Evolutionary conservation across 306 rosid species (phyloP), one percentile per base, ranked within the genome.

Genomic region (Comarum palustre): DNA sequence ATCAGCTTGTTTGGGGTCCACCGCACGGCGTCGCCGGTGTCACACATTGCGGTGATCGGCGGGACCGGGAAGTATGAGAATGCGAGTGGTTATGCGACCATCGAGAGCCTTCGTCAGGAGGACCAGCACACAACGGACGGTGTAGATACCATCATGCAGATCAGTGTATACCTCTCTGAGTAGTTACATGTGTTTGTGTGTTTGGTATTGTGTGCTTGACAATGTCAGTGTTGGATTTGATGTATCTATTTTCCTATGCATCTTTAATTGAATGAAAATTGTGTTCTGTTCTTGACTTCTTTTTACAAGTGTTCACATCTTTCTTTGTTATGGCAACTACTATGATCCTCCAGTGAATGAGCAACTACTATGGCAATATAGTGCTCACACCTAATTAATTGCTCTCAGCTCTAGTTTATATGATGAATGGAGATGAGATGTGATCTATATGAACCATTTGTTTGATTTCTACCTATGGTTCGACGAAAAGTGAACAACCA

Each of bases 1-100:
- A 86, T 91, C 60, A 91, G 90, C 74, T 66, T 89, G 29, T 94
- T 91, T 39, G 96, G 98, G 50, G 82, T 94, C 64, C 97, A 89
- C 76, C 88, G 97, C 68, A 88, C 89, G 0, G 97, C 83, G 0
- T 80, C 91, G 3, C 81, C 73, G 1, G 82, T 80, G 19, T 91
- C 98, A 8, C 87, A 85, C 75, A 58, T 94, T 12, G 86, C 95
- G 0, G 93, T 91, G 82, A 85, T 89, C 42, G 95, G 96, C 9
- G 97, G 98, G 24, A 89, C 92, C 0, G 97, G 96, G 2, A 90
- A 86, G 85, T 90, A 84, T 43, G 96, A 87, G 86, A 87, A 87
- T 78, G 95, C 90, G 0, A 81, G 74, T 60, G 98, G 98, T 25
- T 88, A 88, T 68, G 91, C 89, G 15, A 68, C 79, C 31, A 77